Evolutionary conservation across 139 green algal genomes (phyloP), one percentile per base, ranked within the genome.

Genomic region (Desmodesmus armatus): DNA sequence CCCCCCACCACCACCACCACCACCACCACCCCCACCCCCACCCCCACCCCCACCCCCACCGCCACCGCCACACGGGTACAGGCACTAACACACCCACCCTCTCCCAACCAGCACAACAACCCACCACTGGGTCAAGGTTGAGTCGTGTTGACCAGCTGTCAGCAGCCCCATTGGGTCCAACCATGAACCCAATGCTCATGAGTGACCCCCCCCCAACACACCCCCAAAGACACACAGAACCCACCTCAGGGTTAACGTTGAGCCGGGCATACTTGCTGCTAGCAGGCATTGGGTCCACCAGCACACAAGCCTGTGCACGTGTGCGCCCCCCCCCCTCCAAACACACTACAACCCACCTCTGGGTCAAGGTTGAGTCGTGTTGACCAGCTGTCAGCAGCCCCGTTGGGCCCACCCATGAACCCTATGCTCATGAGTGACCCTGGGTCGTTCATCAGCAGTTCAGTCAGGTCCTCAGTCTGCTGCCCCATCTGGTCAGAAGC

Each of bases 371-470:
- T 40, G 63, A 91, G 84, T n/a, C 85, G 76, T 13, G 43, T 37
- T 0, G 79, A 33, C 82, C 79, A 91, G 41, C 75, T 71, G 3
- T 88, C 70, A 0, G 44, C 62, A 0, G 58, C 83, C 19, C 37
- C 44, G 29, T 39, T 67, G n/a, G 47, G 55, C 19, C 58, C 74
- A 2, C 71, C 79, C 47, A 85, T 9, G 65, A 85, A 87, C 0
- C 63, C 87, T 39, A 83, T 17, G n/a, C 80, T 35, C 49, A 91
- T 77, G 37, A 83, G 29, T 25, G 35, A 76, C 33, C 87, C 87
- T 31, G 87, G 87, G 53, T 90, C 82, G 3, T 71, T 33, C 69
- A 86, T 39, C 58, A 90, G 76, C 49, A 90, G 82, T n/a, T 40
- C 27, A 37, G 82, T 21, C 74, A 72, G 49, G 27, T 66, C 82